Evolutionary conservation across 495 filamentous ascomycete species (phyloP).

Genomic region (Neohortaea acidophila): DNA sequence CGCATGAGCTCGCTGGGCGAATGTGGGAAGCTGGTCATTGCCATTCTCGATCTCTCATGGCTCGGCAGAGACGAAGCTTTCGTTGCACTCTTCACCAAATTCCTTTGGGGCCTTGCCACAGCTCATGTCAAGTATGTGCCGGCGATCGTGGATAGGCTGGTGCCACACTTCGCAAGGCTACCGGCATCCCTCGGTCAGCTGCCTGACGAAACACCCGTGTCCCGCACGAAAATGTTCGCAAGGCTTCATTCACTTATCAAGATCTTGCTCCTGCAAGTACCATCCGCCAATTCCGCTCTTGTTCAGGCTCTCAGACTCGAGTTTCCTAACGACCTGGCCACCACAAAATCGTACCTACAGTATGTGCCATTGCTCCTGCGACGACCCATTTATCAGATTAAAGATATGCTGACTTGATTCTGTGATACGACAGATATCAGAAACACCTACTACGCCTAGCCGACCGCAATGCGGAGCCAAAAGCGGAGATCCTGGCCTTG

Average conservation of each 20-base stretch:
- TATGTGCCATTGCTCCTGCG: too few species aligned
- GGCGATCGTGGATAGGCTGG: constrained; percentile 59
- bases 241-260: constrained; percentile 10
- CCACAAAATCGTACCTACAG: constrained; percentile 12
- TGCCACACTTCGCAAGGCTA: constrained; percentile 49
- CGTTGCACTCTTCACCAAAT: constrained; percentile 60
- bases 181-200: constrained; percentile 15
- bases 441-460: constrained; percentile 47
- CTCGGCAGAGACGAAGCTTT: constrained; percentile 70
- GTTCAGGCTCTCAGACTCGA: constrained; percentile 2
- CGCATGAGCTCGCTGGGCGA: constrained; percentile 54
- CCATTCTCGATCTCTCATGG: constrained; percentile 64
- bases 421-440: too few species aligned
- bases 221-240: constrained; percentile 12
- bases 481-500: constrained; percentile 63
- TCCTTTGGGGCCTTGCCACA: constrained; percentile 65
- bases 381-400: too few species aligned
- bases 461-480: constrained; percentile 64
- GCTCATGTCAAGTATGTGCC: constrained; percentile 54
- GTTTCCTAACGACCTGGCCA: constrained; percentile 15
- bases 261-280: constrained; percentile 11
- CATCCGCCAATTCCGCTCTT: constrained; percentile 11
- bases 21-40: constrained; percentile 59
- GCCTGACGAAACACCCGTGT: constrained; percentile 11
- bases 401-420: too few species aligned